A percentile compares a stretch with the other conserved stretches of the same genome.
These are phyloP conservation scores for Periconia sp. DNA, from an alignment of 2,329 filamentous ascomycete genomes.

Conservation along the genomic window DNA sequence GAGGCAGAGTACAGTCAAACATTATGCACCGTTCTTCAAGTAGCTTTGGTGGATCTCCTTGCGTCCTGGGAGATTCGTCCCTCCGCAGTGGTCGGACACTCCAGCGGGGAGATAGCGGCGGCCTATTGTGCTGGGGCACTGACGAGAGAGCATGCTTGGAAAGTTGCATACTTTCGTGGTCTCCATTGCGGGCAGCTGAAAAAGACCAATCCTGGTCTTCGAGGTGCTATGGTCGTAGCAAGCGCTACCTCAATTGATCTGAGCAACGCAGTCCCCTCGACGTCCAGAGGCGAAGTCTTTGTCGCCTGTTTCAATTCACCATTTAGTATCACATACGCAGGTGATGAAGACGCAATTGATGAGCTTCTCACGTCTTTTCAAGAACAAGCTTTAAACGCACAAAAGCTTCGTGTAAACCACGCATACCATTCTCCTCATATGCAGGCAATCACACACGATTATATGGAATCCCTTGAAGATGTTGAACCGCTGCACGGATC, in stretches of 20 bases:
- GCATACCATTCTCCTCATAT: slow-evolving; percentile 55
- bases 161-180: too few relatives aligned
- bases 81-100: slow-evolving; percentile 17
- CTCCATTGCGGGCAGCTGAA: too few relatives aligned
- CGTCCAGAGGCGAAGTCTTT: slow-evolving; percentile 3
- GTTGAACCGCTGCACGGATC: not conserved
- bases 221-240: too few relatives aligned
- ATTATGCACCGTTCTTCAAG: slow-evolving; percentile 18
- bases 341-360: slow-evolving; percentile 44
- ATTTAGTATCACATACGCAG: slow-evolving; percentile 50
- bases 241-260: too few relatives aligned
- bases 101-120: slow-evolving; percentile 22
- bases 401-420: slow-evolving; percentile 46
- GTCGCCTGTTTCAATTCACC: slow-evolving; percentile 43
- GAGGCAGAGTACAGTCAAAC: not conserved
- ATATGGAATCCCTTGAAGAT: slow-evolving; percentile 21
- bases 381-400: slow-evolving; percentile 42
- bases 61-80: slow-evolving; percentile 19
- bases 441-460: slow-evolving; percentile 33
- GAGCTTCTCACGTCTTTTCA: slow-evolving; percentile 36
- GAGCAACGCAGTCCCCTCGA: not conserved
- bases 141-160: too few relatives aligned
- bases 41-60: slow-evolving; percentile 27
- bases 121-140: too few relatives aligned
- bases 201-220: too few relatives aligned